A percentile compares a stretch with the other conserved stretches of the same genome.
These are phyloP conservation scores for Podaxis sp. DNA, from an alignment of 768 basidiomycete species.

Conservation along the genomic window DNA sequence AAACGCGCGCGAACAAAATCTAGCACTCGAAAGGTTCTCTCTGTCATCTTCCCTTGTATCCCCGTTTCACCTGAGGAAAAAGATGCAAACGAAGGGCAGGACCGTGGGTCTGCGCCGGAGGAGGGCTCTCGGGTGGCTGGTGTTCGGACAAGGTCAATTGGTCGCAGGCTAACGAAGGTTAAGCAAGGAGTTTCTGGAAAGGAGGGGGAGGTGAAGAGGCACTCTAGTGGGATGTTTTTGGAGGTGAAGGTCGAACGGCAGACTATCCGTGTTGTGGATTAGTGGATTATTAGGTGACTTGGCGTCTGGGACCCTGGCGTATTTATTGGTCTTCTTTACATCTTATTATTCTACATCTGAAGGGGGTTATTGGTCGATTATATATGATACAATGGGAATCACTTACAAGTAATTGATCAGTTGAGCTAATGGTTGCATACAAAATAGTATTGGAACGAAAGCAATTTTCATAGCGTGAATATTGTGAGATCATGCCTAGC, in stretches of 20 bases:
- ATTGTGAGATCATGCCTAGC: conserved; percentile 1
- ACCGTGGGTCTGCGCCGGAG: background rate
- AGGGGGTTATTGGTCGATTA: background rate
- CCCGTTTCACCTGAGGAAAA: background rate
- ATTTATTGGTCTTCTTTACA: background rate
- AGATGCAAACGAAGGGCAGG: background rate
- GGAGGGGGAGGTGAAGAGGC: background rate
- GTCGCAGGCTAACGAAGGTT: background rate
- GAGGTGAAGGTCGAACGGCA: conserved; percentile 6
- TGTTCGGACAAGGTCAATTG: background rate
- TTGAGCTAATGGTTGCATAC: background rate
- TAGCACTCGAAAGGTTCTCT: background rate
- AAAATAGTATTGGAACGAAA: background rate
- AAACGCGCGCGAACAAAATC: background rate
- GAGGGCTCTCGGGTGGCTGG: background rate
- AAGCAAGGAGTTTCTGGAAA: background rate
- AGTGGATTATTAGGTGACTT: background rate
- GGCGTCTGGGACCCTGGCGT: background rate
- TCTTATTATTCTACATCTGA: background rate
- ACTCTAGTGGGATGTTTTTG: background rate
- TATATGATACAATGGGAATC: background rate
- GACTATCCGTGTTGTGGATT: background rate
- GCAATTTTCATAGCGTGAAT: background rate
- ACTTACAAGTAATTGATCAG: background rate
- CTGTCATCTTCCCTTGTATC: conserved; percentile 10